Percentiles rank a stretch among this genome's conserved stretches.
phyloP scores from a whole-genome alignment of 306 rosid genomes.

The Quillaja saponaria region DNA sequence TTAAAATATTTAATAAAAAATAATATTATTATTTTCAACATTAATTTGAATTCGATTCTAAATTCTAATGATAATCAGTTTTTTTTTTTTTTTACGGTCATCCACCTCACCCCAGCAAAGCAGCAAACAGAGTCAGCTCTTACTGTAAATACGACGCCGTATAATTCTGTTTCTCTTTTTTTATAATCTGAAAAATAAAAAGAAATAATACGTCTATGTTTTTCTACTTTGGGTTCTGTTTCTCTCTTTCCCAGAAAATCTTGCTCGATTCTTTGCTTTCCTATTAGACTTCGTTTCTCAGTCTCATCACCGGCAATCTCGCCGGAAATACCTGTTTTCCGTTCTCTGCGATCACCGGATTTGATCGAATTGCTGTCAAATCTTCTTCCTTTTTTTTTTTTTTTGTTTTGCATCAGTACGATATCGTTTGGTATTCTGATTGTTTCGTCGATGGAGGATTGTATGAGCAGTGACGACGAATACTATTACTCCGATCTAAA shows the following conservation, averaged over 20 bases:
- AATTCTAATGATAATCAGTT: too few relatives aligned
- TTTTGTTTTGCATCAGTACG: background rate
- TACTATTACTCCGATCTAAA: slow-evolving; percentile 69
- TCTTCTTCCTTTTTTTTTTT: background rate
- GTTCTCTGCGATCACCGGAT: slow-evolving; percentile 33
- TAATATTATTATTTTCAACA: too few relatives aligned
- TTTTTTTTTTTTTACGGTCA: too few relatives aligned
- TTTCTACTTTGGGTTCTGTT: background rate
- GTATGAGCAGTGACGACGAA: slow-evolving; percentile 59
- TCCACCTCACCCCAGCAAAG: too few relatives aligned
- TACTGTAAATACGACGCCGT: background rate
- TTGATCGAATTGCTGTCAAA: slow-evolving; percentile 29
- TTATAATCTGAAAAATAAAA: background rate
- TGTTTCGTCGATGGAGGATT: slow-evolving; percentile 50
- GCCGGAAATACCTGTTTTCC: slow-evolving; percentile 30
- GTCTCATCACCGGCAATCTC: slow-evolving; percentile 28
- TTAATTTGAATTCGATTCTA: too few relatives aligned
- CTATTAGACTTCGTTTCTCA: slow-evolving; percentile 4
- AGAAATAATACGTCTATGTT: too few relatives aligned
- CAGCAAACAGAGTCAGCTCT: too few relatives aligned
- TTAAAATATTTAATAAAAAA: too few relatives aligned
- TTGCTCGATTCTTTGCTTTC: slow-evolving; percentile 5
- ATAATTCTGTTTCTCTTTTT: background rate
- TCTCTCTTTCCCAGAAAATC: background rate
- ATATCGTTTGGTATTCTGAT: background rate